Conservation (phyloP, 768 basidiomycete species). For the Hirschioporus abietinus region DNA sequence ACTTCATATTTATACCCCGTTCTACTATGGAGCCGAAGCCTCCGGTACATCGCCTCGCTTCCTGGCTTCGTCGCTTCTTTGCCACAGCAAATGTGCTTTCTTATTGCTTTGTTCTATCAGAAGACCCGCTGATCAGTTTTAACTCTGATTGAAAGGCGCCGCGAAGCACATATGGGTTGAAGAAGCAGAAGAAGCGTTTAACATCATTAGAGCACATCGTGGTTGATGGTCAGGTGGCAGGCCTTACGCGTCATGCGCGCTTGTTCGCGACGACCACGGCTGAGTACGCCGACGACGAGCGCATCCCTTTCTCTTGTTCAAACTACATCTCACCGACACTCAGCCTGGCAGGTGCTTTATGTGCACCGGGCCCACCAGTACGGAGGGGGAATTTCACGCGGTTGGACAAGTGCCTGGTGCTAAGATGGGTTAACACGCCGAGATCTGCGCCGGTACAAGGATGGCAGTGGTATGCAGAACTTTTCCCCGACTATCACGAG, state of each 20-base stretch:
- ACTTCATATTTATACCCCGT: neutral
- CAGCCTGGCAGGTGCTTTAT: neutral
- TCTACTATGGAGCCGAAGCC: neutral
- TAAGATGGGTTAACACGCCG: conserved; percentile 1
- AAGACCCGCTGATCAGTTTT: neutral
- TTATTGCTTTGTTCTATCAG: neutral
- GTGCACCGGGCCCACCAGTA: neutral
- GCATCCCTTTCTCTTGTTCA: neutral
- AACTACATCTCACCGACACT: neutral
- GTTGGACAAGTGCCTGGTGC: neutral
- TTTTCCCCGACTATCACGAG: neutral
- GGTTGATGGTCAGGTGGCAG: neutral
- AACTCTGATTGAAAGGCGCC: neutral
- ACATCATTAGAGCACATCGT: neutral
- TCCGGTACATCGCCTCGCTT: neutral
- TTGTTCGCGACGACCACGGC: neutral
- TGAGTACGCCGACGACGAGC: neutral
- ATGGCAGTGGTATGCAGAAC: neutral
- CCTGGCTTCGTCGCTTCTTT: neutral
- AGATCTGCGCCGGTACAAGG: neutral
- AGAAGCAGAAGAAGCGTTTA: neutral
- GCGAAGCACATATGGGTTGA: neutral
- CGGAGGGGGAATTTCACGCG: neutral
- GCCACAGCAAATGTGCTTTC: neutral
- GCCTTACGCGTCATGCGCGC: neutral